Conservation (phyloP, 805 yeast genomes). For the Yarrowia yakushimensis region DNA sequence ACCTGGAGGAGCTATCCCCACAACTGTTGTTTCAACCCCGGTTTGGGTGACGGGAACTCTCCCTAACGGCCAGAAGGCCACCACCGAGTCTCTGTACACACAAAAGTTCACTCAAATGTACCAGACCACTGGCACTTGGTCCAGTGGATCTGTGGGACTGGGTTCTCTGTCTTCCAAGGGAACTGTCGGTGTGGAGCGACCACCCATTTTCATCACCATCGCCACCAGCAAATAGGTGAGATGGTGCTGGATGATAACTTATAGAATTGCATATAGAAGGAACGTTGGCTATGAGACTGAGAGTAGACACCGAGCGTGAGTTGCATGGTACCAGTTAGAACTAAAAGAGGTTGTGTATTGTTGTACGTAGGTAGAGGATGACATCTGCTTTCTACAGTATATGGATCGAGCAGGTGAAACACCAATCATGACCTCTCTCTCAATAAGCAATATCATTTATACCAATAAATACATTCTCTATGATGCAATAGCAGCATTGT, state of each 20-base stretch:
- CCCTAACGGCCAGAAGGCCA: constrained; percentile 35
- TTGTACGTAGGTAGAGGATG: too few relatives aligned
- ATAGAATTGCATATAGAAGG: constrained; percentile 16
- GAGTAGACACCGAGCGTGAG: background rate
- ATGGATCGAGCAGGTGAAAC: too few relatives aligned
- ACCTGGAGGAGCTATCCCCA: constrained; percentile 27
- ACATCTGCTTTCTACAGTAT: too few relatives aligned
- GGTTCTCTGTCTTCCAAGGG: constrained; percentile 59
- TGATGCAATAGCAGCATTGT: background rate
- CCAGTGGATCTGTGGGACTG: constrained; percentile 70
- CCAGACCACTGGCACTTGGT: constrained; percentile 45
- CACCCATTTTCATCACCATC: constrained; percentile 27
- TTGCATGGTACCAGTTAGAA: too few relatives aligned
- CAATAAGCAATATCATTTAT: too few relatives aligned
- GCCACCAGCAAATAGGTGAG: background rate
- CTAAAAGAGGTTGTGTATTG: too few relatives aligned
- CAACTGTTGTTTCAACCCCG: constrained; percentile 27
- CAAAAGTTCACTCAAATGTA: constrained; percentile 43
- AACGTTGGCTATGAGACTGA: background rate
- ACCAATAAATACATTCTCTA: too few relatives aligned
- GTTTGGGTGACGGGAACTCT: constrained; percentile 31
- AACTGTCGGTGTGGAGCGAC: constrained; percentile 50
- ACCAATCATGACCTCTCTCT: too few relatives aligned
- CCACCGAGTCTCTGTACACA: constrained; percentile 43
- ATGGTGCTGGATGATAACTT: background rate